These are phyloP conservation scores for Hypoxylon sp. DNA, from an alignment of 2,329 filamentous ascomycete genomes.

Conservation along the genomic window DNA sequence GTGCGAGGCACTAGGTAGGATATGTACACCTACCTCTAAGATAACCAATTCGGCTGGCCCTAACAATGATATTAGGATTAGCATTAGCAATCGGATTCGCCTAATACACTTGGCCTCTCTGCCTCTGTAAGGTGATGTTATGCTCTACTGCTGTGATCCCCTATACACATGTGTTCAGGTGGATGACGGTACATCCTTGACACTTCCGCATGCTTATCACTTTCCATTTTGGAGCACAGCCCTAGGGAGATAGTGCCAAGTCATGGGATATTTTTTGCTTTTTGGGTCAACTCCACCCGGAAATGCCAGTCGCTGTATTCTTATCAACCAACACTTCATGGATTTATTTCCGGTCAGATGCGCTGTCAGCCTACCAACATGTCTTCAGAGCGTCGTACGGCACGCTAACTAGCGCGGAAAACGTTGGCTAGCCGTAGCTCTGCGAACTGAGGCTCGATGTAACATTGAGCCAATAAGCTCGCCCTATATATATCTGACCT, in stretches of 20 bases:
- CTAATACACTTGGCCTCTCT: not conserved
- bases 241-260: not conserved
- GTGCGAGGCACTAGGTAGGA: not conserved
- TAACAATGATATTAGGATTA: not conserved
- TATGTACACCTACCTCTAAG: not conserved
- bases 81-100: not conserved
- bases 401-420: not conserved
- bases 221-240: not conserved
- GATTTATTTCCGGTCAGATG: not conserved
- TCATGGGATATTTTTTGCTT: not conserved
- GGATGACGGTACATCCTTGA: not conserved
- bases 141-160: not conserved
- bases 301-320: not conserved
- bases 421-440: not conserved
- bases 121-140: not conserved
- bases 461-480: constrained; percentile 5
- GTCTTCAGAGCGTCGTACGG: constrained; percentile 1
- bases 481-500: not conserved
- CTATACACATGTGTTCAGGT: not conserved
- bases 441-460: constrained; percentile 11
- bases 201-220: not conserved
- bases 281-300: not conserved
- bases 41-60: not conserved
- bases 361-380: not conserved
- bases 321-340: not conserved